A percentile compares a stretch with the other conserved stretches of the same genome.
These are phyloP conservation scores for Fusarium acutatum DNA, from an alignment of 2,329 filamentous ascomycete genomes.

Conservation along the genomic window DNA sequence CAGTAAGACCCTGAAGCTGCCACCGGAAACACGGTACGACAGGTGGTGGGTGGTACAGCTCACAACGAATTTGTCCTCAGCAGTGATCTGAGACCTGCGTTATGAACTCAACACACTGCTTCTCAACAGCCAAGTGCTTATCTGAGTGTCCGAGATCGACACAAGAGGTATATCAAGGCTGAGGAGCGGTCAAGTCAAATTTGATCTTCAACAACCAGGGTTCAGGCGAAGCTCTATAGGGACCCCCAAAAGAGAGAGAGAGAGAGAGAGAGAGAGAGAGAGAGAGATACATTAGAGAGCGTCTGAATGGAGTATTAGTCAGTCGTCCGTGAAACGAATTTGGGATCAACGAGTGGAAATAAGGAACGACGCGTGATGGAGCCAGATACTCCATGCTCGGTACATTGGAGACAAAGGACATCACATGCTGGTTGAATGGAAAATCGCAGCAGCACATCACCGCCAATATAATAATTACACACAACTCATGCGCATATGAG, in stretches of 20 bases:
- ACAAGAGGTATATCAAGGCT: conserved; percentile 6
- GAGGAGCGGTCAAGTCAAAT: conserved; percentile 33
- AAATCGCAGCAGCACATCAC: conserved; percentile 10
- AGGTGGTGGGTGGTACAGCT: conserved; percentile 27
- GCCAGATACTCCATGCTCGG: neutral
- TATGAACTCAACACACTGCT: conserved; percentile 7
- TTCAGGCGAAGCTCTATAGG: neutral
- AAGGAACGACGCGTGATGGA: conserved; percentile 2
- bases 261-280: too few species aligned
- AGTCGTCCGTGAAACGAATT: neutral
- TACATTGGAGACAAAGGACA: neutral
- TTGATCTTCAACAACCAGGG: conserved; percentile 14
- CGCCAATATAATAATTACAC: conserved; percentile 1
- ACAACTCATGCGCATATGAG: conserved; percentile 20
- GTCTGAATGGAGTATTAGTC: neutral
- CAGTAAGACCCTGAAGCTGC: conserved; percentile 18
- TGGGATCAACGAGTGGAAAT: conserved; percentile 15
- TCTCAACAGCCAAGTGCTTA: conserved; percentile 14
- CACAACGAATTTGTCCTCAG: conserved; percentile 33
- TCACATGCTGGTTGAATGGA: conserved; percentile 1
- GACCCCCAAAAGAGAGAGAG: neutral
- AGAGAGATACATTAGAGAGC: neutral
- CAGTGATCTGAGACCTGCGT: conserved; percentile 27
- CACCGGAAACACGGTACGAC: conserved; percentile 34
- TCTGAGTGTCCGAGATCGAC: conserved; percentile 33